These are phyloP conservation scores for Mycena citricolor DNA, from an alignment of 1,284 basidiomycete species.

Conservation along the genomic window DNA sequence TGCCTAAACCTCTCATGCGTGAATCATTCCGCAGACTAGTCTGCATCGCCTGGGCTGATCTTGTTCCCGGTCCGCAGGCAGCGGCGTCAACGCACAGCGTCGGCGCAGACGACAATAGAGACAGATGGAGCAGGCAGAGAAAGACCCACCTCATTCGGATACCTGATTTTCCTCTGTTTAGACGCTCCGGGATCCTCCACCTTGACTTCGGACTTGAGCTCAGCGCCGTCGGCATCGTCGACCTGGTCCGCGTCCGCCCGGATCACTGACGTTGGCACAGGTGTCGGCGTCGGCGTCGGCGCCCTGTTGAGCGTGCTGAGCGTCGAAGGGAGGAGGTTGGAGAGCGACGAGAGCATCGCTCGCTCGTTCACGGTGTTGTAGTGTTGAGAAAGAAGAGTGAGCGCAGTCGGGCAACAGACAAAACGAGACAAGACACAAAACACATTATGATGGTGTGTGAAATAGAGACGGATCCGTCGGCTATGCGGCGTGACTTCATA, in stretches of 20 bases:
- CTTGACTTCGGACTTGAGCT: conserved; percentile 30
- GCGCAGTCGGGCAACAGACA: too few species aligned
- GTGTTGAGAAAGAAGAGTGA: too few species aligned
- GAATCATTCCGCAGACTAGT: conserved; percentile 7
- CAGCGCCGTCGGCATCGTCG: conserved; percentile 24
- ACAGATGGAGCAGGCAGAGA: conserved; percentile 10
- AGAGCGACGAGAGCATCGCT: conserved; percentile 62
- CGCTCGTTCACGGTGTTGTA: too few species aligned
- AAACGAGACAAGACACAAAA: too few species aligned
- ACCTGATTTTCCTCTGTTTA: conserved; percentile 48
- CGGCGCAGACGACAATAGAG: not conserved
- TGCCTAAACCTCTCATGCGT: conserved; percentile 6
- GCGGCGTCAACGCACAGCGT: not conserved
- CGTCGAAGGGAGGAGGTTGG: conserved; percentile 42
- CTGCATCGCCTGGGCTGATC: not conserved
- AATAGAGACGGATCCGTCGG: too few species aligned
- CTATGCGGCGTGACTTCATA: too few species aligned
- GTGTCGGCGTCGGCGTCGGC: too few species aligned
- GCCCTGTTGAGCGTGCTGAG: conserved; percentile 47
- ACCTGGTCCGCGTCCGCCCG: conserved; percentile 29
- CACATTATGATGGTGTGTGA: too few species aligned
- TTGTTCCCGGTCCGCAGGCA: not conserved
- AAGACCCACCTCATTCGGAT: conserved; percentile 52
- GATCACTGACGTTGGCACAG: conserved; percentile 25
- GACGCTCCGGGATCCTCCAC: conserved; percentile 27